A percentile compares a stretch with the other conserved stretches of the same genome.
phyloP scores from a whole-genome alignment of 1,284 basidiomycete species.

The Schizophyllum commune region DNA sequence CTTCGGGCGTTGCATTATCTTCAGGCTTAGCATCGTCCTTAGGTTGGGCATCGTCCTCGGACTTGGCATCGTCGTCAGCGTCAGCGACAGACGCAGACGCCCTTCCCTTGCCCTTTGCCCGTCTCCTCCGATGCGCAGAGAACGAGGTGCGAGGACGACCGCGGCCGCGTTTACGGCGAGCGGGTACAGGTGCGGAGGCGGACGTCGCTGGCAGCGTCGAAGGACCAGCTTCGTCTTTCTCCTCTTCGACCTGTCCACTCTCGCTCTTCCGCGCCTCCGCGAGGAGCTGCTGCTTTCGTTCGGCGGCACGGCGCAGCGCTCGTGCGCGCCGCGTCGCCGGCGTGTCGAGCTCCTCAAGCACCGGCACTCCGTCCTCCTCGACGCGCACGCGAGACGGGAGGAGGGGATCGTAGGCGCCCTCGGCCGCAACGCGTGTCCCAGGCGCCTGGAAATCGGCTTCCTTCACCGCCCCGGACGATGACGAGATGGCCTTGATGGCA shows the following conservation, averaged over 20 bases:
- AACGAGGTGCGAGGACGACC: no score
- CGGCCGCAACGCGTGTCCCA: slow-evolving; percentile 7
- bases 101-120: not conserved
- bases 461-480: slow-evolving; percentile 3
- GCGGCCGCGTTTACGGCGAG: not conserved
- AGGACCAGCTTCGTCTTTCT: not conserved
- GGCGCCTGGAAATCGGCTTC: not conserved
- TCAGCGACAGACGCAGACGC: not conserved
- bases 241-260: not conserved
- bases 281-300: slow-evolving; percentile 10
- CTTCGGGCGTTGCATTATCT: not conserved
- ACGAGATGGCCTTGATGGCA: not conserved
- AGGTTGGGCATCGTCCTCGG: not conserved
- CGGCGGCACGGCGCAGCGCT: slow-evolving; percentile 34
- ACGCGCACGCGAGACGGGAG: slow-evolving; percentile 5
- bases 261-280: not conserved
- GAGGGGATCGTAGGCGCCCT: slow-evolving; percentile 21
- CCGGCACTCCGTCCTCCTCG: slow-evolving; percentile 31
- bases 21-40: not conserved
- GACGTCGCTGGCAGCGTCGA: not conserved
- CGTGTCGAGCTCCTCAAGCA: slow-evolving; percentile 64
- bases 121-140: not conserved
- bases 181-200: not conserved
- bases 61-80: slow-evolving; percentile 1
- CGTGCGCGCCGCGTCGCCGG: slow-evolving; percentile 56